Evolutionary conservation across 257 asterid species (phyloP).

Genomic region (Cruciata laevipes): DNA sequence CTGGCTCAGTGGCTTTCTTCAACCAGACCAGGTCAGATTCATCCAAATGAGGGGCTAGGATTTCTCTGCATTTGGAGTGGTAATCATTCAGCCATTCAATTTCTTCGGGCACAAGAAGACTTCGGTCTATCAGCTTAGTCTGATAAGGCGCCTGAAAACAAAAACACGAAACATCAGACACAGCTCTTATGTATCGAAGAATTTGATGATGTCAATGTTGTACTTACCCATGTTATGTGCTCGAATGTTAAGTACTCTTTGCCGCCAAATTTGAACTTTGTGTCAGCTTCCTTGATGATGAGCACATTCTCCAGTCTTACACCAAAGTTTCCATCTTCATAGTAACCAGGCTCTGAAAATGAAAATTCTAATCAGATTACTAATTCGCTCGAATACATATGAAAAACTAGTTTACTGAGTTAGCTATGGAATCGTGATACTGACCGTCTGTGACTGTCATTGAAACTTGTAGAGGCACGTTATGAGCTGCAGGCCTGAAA

Average conservation of each 20-base stretch:
- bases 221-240: constrained; percentile 87
- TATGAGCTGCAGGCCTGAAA: constrained; percentile 76
- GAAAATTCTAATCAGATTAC: constrained; percentile 12
- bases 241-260: constrained; percentile 75
- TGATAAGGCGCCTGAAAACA: constrained; percentile 79
- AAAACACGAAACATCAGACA: not conserved
- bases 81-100: constrained; percentile 73
- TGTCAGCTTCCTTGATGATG: constrained; percentile 68
- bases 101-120: constrained; percentile 71
- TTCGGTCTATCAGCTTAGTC: constrained; percentile 58
- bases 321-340: constrained; percentile 95
- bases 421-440: constrained; percentile 2
- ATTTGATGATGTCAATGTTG: not conserved
- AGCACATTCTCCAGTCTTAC: constrained; percentile 94
- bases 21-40: constrained; percentile 73
- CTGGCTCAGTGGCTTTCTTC: constrained; percentile 66
- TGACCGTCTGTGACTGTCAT: constrained; percentile 95
- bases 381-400: not conserved
- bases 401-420: not conserved
- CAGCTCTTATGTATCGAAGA: not conserved
- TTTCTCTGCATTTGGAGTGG: constrained; percentile 59
- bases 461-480: constrained; percentile 71
- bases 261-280: constrained; percentile 84
- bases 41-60: constrained; percentile 59
- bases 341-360: constrained; percentile 88